A percentile compares a stretch with the other conserved stretches of the same genome.
Evolutionary conservation across 345 rosid species (phyloP).

Genomic region (Citrus sinensis): DVS_A1.0 CM039162.1:9235501-9236000

Average conservation of each 20-base stretch:
- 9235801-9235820: not conserved
- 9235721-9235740: slow-evolving; percentile 3
- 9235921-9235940: not conserved
- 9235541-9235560: slow-evolving; percentile 59
- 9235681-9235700: slow-evolving; percentile 5
- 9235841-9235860: not conserved
- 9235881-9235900: too few relatives aligned
- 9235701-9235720: slow-evolving; percentile 13
- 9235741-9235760: not conserved
- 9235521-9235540: slow-evolving; percentile 54
- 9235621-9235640: slow-evolving; percentile 44
- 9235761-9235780: not conserved
- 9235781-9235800: not conserved
- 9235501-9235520: slow-evolving; percentile 2
- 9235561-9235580: slow-evolving; percentile 85
- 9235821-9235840: not conserved
- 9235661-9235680: not conserved
- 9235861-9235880: too few relatives aligned
- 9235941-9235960: not conserved
- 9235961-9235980: not conserved
- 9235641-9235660: not conserved
- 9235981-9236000: not conserved
- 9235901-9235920: not conserved
- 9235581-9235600: slow-evolving; percentile 41
- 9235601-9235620: slow-evolving; percentile 62